phyloP scores from a whole-genome alignment of 192 early-diverging fungal genomes.

The Chytriomyces sp. region DNA sequence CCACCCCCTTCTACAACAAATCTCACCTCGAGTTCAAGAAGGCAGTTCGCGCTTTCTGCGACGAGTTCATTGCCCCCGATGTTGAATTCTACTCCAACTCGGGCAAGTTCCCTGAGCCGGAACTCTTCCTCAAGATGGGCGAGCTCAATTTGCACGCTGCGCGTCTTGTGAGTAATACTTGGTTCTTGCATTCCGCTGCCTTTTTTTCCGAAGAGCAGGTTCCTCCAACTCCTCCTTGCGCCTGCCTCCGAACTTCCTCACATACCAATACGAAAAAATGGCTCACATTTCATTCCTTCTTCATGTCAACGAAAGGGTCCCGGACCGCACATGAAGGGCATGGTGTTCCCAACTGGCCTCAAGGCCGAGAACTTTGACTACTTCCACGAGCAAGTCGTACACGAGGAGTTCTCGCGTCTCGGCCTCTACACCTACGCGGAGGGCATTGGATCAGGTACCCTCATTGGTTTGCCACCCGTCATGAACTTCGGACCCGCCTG shows the following conservation, averaged over 20 bases:
- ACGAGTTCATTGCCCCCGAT: constrained; percentile 1
- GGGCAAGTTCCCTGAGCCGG: background rate
- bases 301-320: constrained; percentile 53
- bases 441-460: constrained; percentile 28
- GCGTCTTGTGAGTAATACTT: constrained; percentile 38
- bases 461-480: constrained; percentile 53
- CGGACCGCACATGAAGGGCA: constrained; percentile 45
- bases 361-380: constrained; percentile 58
- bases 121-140: constrained; percentile 48
- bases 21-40: constrained; percentile 46
- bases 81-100: background rate
- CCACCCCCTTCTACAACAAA: constrained; percentile 48
- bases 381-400: constrained; percentile 54
- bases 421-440: constrained; percentile 43
- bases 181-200: no score
- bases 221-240: no score
- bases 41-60: constrained; percentile 47
- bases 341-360: constrained; percentile 44
- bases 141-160: constrained; percentile 39
- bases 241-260: no score
- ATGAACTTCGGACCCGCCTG: constrained; percentile 46
- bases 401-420: constrained; percentile 43
- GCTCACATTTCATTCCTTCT: no score
- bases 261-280: no score
- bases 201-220: no score